A percentile compares a stretch with the other conserved stretches of the same genome.
Evolutionary conservation across 768 basidiomycete species (phyloP).

Genomic region (Galerina marginata): DNA sequence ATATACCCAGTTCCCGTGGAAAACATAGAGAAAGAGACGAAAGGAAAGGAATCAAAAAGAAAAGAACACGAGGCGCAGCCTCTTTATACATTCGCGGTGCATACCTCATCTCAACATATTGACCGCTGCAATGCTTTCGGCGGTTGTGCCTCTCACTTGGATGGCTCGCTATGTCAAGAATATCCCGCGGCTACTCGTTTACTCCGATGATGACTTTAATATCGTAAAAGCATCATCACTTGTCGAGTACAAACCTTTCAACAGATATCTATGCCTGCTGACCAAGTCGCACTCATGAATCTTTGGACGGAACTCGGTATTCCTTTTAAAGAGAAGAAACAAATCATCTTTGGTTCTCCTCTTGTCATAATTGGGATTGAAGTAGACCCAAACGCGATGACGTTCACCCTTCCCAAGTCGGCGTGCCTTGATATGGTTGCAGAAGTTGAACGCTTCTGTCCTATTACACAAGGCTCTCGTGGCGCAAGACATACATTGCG

Average conservation of each 20-base stretch:
- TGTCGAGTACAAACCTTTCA: slow-evolving; percentile 34
- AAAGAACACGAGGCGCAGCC: too few species aligned
- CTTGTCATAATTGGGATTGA: slow-evolving; percentile 45
- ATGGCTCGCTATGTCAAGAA: slow-evolving; percentile 28
- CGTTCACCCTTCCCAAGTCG: slow-evolving; percentile 27
- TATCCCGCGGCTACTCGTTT: slow-evolving; percentile 29
- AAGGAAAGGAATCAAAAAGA: too few species aligned
- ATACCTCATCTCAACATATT: slow-evolving; percentile 9
- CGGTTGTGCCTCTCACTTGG: slow-evolving; percentile 34
- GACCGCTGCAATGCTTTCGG: slow-evolving; percentile 33
- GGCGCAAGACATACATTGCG: background rate
- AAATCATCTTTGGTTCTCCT: slow-evolving; percentile 30
- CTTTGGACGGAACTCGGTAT: slow-evolving; percentile 46
- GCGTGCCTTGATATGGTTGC: background rate
- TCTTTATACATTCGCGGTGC: too few species aligned
- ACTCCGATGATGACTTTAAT: slow-evolving; percentile 16
- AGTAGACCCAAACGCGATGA: slow-evolving; percentile 36
- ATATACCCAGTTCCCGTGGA: too few species aligned
- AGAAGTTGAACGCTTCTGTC: too few species aligned
- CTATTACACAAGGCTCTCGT: too few species aligned
- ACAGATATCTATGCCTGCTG: slow-evolving; percentile 21
- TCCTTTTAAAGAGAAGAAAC: slow-evolving; percentile 45
- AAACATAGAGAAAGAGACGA: too few species aligned
- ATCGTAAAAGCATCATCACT: background rate
- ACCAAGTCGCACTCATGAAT: slow-evolving; percentile 36